phyloP scores from a whole-genome alignment of 2,329 filamentous ascomycete species.

The Clarireedia hainanense region DNA sequence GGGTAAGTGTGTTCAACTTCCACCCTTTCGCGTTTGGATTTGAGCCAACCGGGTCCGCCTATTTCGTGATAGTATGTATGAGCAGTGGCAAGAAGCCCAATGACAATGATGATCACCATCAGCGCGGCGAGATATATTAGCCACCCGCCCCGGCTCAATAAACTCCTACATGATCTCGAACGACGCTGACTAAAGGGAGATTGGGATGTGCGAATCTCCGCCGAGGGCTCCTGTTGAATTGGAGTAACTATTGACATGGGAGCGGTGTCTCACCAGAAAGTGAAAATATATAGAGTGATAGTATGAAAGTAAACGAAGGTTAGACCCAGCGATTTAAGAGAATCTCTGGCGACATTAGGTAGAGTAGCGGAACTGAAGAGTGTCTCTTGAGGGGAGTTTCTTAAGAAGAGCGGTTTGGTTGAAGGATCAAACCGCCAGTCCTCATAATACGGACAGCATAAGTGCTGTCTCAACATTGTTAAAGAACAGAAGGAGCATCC shows the following conservation, averaged over 20 bases:
- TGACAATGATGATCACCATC: conserved; percentile 15
- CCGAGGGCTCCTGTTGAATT: conserved; percentile 3
- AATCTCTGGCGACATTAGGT: conserved; percentile 14
- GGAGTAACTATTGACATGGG: conserved; percentile 15
- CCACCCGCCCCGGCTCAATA: conserved; percentile 14
- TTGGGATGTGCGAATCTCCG: conserved; percentile 9
- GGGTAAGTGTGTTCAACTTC: background rate
- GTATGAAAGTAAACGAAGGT: conserved; percentile 13
- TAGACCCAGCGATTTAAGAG: conserved; percentile 11
- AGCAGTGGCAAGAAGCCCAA: conserved; percentile 20
- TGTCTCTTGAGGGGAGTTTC: background rate
- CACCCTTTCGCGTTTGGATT: conserved; percentile 3
- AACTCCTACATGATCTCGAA: conserved; percentile 7
- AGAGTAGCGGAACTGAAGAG: background rate
- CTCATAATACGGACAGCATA: too few species aligned
- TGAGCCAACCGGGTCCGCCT: conserved; percentile 23
- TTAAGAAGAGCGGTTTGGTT: background rate
- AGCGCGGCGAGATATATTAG: conserved; percentile 14
- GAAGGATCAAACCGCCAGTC: too few species aligned
- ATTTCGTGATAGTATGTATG: conserved; percentile 22
- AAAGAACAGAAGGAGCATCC: too few species aligned
- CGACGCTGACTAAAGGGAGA: conserved; percentile 12
- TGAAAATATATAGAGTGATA: conserved; percentile 10
- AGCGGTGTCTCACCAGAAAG: conserved; percentile 1
- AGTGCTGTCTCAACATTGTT: too few species aligned